These are phyloP conservation scores for Neopestalotiopsis sp. DNA, from an alignment of 2,329 filamentous ascomycete species.

Conservation along the genomic window DNA sequence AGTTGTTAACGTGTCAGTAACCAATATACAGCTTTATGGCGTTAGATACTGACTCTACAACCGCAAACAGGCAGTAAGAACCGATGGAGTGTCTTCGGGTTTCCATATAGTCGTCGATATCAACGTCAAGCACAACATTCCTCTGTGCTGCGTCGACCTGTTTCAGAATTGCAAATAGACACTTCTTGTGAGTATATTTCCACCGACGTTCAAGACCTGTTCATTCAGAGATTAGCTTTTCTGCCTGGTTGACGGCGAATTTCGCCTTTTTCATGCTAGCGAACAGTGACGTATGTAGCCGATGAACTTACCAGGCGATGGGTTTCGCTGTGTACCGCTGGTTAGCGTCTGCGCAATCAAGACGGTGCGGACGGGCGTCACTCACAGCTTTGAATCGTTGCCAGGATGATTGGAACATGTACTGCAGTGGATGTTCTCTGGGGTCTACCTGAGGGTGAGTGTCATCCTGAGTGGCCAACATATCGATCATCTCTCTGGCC, in stretches of 20 bases:
- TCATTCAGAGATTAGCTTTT: background rate
- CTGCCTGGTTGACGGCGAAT: background rate
- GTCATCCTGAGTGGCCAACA: background rate
- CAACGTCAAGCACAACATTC: background rate
- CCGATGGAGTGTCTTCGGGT: conserved; percentile 5
- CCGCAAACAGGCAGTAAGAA: conserved; percentile 4
- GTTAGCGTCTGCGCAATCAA: background rate
- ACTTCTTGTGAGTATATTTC: conserved; percentile 3
- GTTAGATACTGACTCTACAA: conserved; percentile 1
- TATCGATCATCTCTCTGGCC: conserved; percentile 5
- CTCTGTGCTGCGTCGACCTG: conserved; percentile 4
- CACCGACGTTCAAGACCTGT: background rate
- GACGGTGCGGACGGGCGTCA: background rate
- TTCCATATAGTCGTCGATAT: conserved; percentile 6
- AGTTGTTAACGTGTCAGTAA: background rate
- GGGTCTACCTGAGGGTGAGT: background rate
- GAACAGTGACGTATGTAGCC: too few species aligned
- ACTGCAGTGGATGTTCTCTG: background rate
- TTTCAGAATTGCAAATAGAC: conserved; percentile 1
- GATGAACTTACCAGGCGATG: background rate
- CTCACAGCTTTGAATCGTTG: background rate
- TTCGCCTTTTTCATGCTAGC: too few species aligned
- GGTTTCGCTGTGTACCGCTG: background rate
- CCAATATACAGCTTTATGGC: background rate
- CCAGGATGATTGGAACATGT: conserved; percentile 10